Percentiles rank a stretch among this genome's conserved stretches.
phyloP scores from a whole-genome alignment of 1,284 basidiomycete species.

The Marasmius fiardii region DNA sequence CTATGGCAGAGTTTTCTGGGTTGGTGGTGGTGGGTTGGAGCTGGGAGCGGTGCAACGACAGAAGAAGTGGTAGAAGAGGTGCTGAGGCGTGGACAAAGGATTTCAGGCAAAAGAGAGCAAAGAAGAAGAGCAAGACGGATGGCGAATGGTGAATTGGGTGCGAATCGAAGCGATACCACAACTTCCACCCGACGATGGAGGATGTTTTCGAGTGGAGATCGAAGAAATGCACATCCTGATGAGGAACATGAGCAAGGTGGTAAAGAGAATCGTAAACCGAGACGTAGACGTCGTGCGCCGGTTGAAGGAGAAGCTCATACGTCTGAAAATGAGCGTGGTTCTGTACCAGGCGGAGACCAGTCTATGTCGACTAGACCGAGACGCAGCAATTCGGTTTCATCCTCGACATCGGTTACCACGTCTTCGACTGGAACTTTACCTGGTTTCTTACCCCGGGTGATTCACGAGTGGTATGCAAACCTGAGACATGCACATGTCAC shows the following conservation, averaged over 20 bases:
- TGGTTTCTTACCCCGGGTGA: constrained; percentile 30
- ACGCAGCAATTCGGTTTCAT: constrained; percentile 11
- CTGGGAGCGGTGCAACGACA: constrained; percentile 64
- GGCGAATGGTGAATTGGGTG: constrained; percentile 24
- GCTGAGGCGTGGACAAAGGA: constrained; percentile 54
- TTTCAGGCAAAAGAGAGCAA: constrained; percentile 43
- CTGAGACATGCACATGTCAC: constrained; percentile 62
- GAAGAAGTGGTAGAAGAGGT: constrained; percentile 59
- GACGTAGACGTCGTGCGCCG: not conserved
- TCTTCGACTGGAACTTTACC: constrained; percentile 26
- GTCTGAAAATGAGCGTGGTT: not conserved
- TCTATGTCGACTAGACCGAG: constrained; percentile 3
- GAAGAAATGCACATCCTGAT: constrained; percentile 24
- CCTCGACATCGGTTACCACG: constrained; percentile 19
- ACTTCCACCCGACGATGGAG: not conserved
- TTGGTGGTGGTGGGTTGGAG: constrained; percentile 99
- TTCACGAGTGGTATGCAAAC: constrained; percentile 52
- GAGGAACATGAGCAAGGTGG: constrained; percentile 35
- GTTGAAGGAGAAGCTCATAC: not conserved
- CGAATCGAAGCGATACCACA: constrained; percentile 28
- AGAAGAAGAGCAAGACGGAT: constrained; percentile 31
- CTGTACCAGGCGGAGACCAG: not conserved
- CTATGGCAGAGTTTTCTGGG: constrained; percentile 91
- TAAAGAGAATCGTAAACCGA: not conserved
- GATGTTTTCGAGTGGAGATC: not conserved